Evolutionary conservation across 2,329 filamentous ascomycete species (phyloP), one percentile per base, ranked within the genome.

Genomic region (Neonectria magnoliae): DNA sequence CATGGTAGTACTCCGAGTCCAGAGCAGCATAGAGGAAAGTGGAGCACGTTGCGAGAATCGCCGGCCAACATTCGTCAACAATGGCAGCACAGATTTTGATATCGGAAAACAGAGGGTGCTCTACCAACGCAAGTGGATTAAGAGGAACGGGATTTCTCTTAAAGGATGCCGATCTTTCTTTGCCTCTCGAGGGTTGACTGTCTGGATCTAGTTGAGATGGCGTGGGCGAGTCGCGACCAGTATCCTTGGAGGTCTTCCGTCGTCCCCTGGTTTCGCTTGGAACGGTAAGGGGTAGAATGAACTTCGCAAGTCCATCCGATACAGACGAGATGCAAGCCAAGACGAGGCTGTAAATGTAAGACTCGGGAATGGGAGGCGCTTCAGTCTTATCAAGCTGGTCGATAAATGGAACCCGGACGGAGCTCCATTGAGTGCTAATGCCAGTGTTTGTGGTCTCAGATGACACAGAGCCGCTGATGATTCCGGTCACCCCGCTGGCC

Each of bases 341-440:
- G 1, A 95, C 92, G 52, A 99, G 83, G 67, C 92, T 93, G 79
- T 98, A 98, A 8, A 97, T 87, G 74, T 99, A 99, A 0, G 96
- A 97, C 66, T 98, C 95, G 0, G 96, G 96, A 22, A 97, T 87
- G 0, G 83, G 73, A 4, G 95, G 94, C 0, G 95, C 87, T 52
- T 97, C 94, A 0, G 89, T 88, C 78, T 98, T 99, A 80, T 99
- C 96, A 20, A 98, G 87, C 68, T 97, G 93, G 72, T 99, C 96
- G 66, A 98, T 93, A 75, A 93, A 97, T 5, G 94, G 91, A 11
- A 94, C 91, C 54, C 93, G 88, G 66, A 97, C 87, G 13, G 91
- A 87, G 78, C 96, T 99, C 94, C 94, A 98, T 74, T 97, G 92
- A 4, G 87, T 89, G 79, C 94, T 97, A 74, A 99, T 94, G 9